Base-by-base conservation (phyloP, 1,284 basidiomycete genomes). In the Coriolopsis trogii region DNA sequence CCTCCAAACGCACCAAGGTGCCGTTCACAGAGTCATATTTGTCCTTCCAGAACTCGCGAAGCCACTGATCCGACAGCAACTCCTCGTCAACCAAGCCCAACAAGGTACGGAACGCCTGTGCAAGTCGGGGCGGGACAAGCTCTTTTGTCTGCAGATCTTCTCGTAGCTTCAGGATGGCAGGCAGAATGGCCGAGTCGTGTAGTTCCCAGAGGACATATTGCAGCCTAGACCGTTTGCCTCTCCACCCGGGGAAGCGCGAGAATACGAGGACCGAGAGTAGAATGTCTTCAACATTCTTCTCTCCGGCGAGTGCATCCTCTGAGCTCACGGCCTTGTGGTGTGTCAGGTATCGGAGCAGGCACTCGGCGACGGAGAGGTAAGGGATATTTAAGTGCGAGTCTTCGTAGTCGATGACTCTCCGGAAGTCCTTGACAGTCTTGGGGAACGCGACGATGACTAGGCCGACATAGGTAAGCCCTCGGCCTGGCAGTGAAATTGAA, bases 121-220 rank as follows among this genome's bases (percentile, higher is more conserved):
- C 39, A 26, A 31, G 23, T 31, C 29, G 13, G 21, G 18, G 26
- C 16, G 21, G 18, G 6, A 38, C 34, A 12, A 46, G 44, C 3
- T 46, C 44, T 7, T n/a, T 12, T 25, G 25, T 28, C 39, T 24
- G 24, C 24, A 15, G 6, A 16, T 41, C 39, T 25, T 37, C 24
- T 9, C 36, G 44, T 26, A 46, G 20, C 18, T 16, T 26, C 13
- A 23, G 10, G 26, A 46, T 18, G 10, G 12, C n/a, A 6, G 16
- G 16, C 25, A 46, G 10, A 28, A 46, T 38, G 12, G 25, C 44
- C 12, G 52, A 49, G 28, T 39, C 42, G 15, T 40, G 38, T 4
- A 54, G 47, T 9, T 48, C 52, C 52, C 52, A 49, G 3, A 54
- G 33, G 26, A 49, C 47, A 28, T 46, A 49, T 23, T 54, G 37